These are phyloP conservation scores for Xerocomus amazonicus DNA, from an alignment of 1,284 basidiomycete species.

Conservation along the genomic window DNA sequence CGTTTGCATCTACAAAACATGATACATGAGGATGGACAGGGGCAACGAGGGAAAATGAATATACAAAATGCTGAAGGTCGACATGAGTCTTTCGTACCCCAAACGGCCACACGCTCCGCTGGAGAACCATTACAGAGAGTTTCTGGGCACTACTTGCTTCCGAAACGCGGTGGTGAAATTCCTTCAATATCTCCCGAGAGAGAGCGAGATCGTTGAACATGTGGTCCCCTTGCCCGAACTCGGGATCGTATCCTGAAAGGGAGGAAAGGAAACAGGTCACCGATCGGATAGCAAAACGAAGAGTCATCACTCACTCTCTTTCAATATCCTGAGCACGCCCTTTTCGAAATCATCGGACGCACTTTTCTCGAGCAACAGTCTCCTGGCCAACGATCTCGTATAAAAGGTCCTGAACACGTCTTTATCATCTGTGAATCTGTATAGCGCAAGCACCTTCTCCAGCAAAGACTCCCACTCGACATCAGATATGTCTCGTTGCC, in stretches of 20 bases:
- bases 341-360: slow-evolving; percentile 93
- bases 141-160: slow-evolving; percentile 37
- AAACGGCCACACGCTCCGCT: slow-evolving; percentile 77
- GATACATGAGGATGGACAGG: slow-evolving; percentile 17
- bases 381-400: slow-evolving; percentile 84
- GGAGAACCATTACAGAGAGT: slow-evolving; percentile 67
- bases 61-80: slow-evolving; percentile 51
- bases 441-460: slow-evolving; percentile 77
- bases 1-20: slow-evolving; percentile 55
- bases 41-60: slow-evolving; percentile 15
- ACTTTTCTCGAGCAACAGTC: slow-evolving; percentile 81
- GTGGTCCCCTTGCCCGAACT: slow-evolving; percentile 83
- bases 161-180: slow-evolving; percentile 46
- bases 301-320: slow-evolving; percentile 59
- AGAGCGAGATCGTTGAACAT: slow-evolving; percentile 87
- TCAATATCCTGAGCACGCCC: slow-evolving; percentile 83
- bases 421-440: slow-evolving; percentile 87
- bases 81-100: slow-evolving; percentile 46
- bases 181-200: slow-evolving; percentile 64
- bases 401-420: slow-evolving; percentile 97
- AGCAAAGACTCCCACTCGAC: slow-evolving; percentile 67
- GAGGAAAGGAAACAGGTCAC: background rate
- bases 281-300: background rate
- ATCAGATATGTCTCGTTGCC: slow-evolving; percentile 74
- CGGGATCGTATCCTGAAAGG: slow-evolving; percentile 74